Evolutionary conservation across 768 basidiomycete species (phyloP), one percentile per base, ranked within the genome.

Genomic region (Boletus eberwhitei): DNA sequence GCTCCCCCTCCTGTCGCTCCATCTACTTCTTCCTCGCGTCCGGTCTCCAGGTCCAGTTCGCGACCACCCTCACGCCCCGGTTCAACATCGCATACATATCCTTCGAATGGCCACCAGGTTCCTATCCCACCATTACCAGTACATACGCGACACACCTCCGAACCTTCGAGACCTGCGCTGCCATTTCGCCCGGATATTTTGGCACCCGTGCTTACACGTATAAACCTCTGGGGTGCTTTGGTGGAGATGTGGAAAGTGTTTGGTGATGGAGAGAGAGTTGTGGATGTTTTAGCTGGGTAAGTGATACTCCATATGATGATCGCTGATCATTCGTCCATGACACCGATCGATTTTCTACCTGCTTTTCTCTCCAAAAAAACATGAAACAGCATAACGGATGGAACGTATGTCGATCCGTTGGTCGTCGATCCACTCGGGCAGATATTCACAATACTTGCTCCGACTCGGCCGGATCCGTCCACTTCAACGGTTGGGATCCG

Each of bases 241-340:
- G 31, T 69, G 26, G 67, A 69, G 54, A 62, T 69, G 63, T 69
- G 67, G 67, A 65, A 63, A 34, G 45, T 47, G 5, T 49, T 29
- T 29, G 58, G 62, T 8, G 56, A 72, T 17, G 57, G 53, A 6
- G 58, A 39, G 13, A 70, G 45, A 52, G 56, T 64, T 4, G 52
- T 71, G 21, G 59, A 63, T 5, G 42, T 68, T 29, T 51, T 71
- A 37, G 59, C 49, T 43, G 64, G 59, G 69, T 71, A 26, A 56
- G 70, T 54, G n/a, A 24, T 17, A 8, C 13, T 17, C 21, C n/a
- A 19, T 39, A 17, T 26, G 34, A 38, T 21, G 19, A 16, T n/a
- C 17, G 21, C 17, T 11, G 5, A 26, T 41, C 16, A 13, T 40
- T 16, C 26, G 1, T 26, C 16, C 21, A 5, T 40, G 36, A 14